phyloP scores from a whole-genome alignment of 1,139 yeast species.

The Kurtzmaniella natalensis region DNA sequence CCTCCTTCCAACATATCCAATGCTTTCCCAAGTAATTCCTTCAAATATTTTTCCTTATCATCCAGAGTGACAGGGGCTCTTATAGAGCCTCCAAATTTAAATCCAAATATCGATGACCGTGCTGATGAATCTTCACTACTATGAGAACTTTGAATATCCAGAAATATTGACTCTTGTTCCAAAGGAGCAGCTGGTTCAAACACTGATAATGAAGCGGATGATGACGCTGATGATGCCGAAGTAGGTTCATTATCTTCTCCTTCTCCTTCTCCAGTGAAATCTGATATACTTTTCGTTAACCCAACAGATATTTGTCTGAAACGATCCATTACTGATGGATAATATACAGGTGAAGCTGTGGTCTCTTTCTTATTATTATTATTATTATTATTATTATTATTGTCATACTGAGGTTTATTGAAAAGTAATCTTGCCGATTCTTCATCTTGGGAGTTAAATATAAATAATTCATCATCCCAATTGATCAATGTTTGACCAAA shows the following conservation, averaged over 20 bases:
- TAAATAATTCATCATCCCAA: constrained; percentile 33
- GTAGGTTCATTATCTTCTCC: background rate
- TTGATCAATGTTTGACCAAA: constrained; percentile 36
- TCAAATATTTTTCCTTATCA: constrained; percentile 24
- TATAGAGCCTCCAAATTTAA: constrained; percentile 2
- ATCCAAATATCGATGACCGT: constrained; percentile 1
- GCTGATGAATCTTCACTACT: constrained; percentile 5
- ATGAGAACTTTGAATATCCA: constrained; percentile 12
- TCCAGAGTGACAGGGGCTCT: background rate
- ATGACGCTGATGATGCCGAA: constrained; percentile 4
- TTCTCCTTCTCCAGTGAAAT: constrained; percentile 1
- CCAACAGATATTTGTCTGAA: constrained; percentile 19
- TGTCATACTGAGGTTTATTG: too few species aligned
- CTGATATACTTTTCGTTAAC: constrained; percentile 16
- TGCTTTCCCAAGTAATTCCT: constrained; percentile 23
- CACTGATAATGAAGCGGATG: constrained; percentile 5
- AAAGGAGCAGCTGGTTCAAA: constrained; percentile 8
- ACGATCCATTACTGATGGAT: constrained; percentile 19
- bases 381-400: constrained; percentile 7
- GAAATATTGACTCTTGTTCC: constrained; percentile 15
- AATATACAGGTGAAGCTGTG: too few species aligned
- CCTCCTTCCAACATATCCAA: constrained; percentile 18
- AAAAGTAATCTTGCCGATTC: constrained; percentile 6
- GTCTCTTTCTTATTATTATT: constrained; percentile 14
- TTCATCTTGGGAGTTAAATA: constrained; percentile 5